These are phyloP conservation scores for Rosa persica DNA, from an alignment of 306 rosid genomes.

Conservation along the genomic window DNA sequence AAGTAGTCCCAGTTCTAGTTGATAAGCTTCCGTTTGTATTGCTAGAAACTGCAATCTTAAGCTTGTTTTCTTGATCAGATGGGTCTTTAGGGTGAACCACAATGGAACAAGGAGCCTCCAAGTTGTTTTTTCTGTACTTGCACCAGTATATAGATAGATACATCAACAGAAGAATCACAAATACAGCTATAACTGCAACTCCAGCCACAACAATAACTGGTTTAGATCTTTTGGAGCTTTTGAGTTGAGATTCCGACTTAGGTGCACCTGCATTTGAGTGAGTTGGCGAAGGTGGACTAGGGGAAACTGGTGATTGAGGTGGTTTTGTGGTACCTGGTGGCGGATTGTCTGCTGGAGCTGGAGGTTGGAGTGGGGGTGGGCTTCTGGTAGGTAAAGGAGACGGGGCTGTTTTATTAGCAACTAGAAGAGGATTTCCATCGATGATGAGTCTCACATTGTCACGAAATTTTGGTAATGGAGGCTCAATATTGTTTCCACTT, in stretches of 20 bases:
- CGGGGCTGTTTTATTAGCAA: slow-evolving; percentile 31
- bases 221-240: slow-evolving; percentile 29
- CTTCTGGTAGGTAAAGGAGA: slow-evolving; percentile 25
- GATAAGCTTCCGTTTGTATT: slow-evolving; percentile 50
- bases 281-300: slow-evolving; percentile 20
- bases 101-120: slow-evolving; percentile 47
- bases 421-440: slow-evolving; percentile 54
- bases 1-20: slow-evolving; percentile 48
- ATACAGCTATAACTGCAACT: slow-evolving; percentile 23
- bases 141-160: slow-evolving; percentile 38
- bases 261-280: slow-evolving; percentile 29
- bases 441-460: slow-evolving; percentile 41
- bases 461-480: slow-evolving; percentile 62
- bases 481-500: slow-evolving; percentile 55
- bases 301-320: slow-evolving; percentile 23
- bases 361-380: slow-evolving; percentile 39
- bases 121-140: slow-evolving; percentile 38
- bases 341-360: slow-evolving; percentile 28
- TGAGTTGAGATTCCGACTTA: slow-evolving; percentile 26
- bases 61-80: slow-evolving; percentile 47
- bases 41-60: slow-evolving; percentile 58
- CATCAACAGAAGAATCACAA: slow-evolving; percentile 28
- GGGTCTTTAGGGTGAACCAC: slow-evolving; percentile 68
- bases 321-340: slow-evolving; percentile 22
- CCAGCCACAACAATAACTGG: slow-evolving; percentile 34